Base-by-base conservation (phyloP, 345 rosid genomes). In the Pugionium dolabratum region DNA sequence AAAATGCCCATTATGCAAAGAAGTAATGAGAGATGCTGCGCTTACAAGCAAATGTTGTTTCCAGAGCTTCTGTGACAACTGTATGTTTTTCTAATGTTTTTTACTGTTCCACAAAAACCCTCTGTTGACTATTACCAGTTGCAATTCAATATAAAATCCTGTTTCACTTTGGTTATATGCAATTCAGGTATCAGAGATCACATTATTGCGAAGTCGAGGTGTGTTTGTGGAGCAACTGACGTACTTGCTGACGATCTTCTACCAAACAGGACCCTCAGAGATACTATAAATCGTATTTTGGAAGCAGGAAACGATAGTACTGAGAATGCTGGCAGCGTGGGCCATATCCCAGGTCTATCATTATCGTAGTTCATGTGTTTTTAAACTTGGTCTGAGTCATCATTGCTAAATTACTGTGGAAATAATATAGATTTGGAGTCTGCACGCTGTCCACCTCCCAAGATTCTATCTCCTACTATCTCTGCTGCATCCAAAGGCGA, bases 21-120 rank as follows among this genome's bases (percentile, higher is more conserved):
- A 85, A 77, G 96, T 94, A 33, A 88, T 94, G 96, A 85, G 81
- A 77, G 89, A 91, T 80, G 99, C 97, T 64, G 96, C 87, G 1
- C 79, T 94, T 70, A 91, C 96, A 4, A 94, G 97, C 91, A 90
- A 84, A 77, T 91, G 97, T 58, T 94, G 97, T 80, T 91, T 81
- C 70, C 78, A 65, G 40, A 91, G 99, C 65, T 94, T 86, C 62
- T 88, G 96, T 61, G 95, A 94, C 69, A 83, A 84, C 69, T 90
- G 97, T 88, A 78, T 78, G 84, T 70, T 49, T 7, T 55, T 58
- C 34, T 31, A 9, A 35, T 64, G 11, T 27, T 41, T 40, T 55
- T 37, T 40, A 5, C 18, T 44, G 42, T 35, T 56, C 32, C 9
- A 50, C 33, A 31, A n/a, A 69, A 41, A 41, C 11, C 31, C 59